Percentiles rank a stretch among this genome's conserved stretches.
phyloP scores from a whole-genome alignment of 768 basidiomycete genomes.

The Paxillus rubicundulus region DNA sequence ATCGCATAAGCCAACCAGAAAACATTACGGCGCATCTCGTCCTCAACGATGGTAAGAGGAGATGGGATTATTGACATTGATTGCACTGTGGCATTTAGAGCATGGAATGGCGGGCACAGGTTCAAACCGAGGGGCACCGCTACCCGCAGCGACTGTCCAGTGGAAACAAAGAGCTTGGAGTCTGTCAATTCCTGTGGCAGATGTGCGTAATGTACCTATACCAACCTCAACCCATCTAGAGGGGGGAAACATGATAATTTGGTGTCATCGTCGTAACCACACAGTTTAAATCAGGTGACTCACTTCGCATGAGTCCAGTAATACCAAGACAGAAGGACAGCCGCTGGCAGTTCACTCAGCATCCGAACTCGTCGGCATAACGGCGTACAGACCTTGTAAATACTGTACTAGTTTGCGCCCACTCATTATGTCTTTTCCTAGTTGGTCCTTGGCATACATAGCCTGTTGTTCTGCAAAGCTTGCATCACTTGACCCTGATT shows the following conservation, averaged over 20 bases:
- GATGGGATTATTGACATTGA: conserved; percentile 58
- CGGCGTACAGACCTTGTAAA: conserved; percentile 50
- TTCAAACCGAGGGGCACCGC: conserved; percentile 69
- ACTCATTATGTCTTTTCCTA: conserved; percentile 45
- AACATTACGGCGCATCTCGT: conserved; percentile 67
- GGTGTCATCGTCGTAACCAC: background rate
- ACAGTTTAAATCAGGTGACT: conserved; percentile 12
- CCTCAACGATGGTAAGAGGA: conserved; percentile 62
- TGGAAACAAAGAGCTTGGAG: conserved; percentile 55
- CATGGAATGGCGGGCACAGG: conserved; percentile 62
- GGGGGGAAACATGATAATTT: background rate
- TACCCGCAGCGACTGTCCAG: conserved; percentile 56
- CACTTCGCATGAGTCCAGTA: conserved; percentile 73
- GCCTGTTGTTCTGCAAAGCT: conserved; percentile 71
- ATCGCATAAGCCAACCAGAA: conserved; percentile 73
- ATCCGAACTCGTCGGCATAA: background rate
- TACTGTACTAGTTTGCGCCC: conserved; percentile 58
- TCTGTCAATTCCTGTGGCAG: conserved; percentile 4
- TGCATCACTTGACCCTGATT: conserved; percentile 1
- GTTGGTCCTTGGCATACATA: conserved; percentile 48
- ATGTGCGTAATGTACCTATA: background rate
- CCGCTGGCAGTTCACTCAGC: conserved; percentile 39
- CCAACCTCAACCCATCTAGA: conserved; percentile 71
- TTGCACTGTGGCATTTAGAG: conserved; percentile 56
- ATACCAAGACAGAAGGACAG: conserved; percentile 65